Evolutionary conservation across 164 flowering plant species (phyloP), one percentile per base, ranked within the genome.

Genomic region (Annona cherimola): DNA sequence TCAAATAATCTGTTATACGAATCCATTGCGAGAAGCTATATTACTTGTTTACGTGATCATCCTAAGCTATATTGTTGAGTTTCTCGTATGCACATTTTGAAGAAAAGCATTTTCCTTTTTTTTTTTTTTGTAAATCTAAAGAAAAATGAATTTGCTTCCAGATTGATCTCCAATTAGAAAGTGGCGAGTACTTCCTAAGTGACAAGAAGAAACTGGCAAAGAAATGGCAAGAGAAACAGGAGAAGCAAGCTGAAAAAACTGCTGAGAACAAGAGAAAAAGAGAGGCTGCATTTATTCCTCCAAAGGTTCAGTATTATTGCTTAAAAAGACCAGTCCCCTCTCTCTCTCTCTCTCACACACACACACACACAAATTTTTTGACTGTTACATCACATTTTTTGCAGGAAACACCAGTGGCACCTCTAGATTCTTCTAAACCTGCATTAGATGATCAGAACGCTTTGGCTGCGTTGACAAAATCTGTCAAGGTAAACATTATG

Each of bases 161-260:
- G 99, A 74, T 88, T 81, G 99, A 95, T 68, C 50, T 80, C 63
- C 87, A 87, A 90, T 75, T 95, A 69, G 98, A 88, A 80, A 89
- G 86, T 74, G 99, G 98, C 68, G 96, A 95, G 71, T 93, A 90
- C 82, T 95, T 95, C 83, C 76, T 91, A 68, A 87, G 86, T 70
- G 91, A 90, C 67, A 66, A 85, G 72, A 88, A 77, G 83, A 95
- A 95, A 77, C 76, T 71, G 1, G 88, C 84, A 16, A 95, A 90
- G 90, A 84, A 87, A 71, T 93, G 96, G 97, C 87, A 81, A 74
- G 98, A 89, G 77, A 91, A 84, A 84, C 93, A 82, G 80, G 91
- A 90, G 79, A 88, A 93, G 80, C 99, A 95, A 74, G 84, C 94
- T 45, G 91, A 90, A 57, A 95, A 90, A 80, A 78, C 84, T 18